Conservation (phyloP, 2,329 filamentous ascomycete genomes). For the Claviceps citrina region DNA sequence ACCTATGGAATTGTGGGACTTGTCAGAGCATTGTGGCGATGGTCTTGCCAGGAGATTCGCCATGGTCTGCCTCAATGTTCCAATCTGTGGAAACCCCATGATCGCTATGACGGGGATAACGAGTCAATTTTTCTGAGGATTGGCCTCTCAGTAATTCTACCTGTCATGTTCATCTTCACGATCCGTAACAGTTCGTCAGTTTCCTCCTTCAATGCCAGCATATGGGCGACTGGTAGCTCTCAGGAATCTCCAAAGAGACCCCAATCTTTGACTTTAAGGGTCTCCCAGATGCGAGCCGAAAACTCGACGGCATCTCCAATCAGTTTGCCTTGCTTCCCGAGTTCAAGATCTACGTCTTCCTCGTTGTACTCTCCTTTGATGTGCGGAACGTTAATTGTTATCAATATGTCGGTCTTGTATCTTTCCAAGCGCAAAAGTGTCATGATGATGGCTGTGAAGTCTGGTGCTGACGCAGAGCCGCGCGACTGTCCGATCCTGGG, state of each 20-base stretch:
- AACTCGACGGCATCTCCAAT: constrained; percentile 56
- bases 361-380: constrained; percentile 58
- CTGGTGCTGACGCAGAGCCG: constrained; percentile 27
- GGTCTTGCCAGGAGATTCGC: too few relatives aligned
- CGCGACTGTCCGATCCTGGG: constrained; percentile 20
- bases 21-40: too few relatives aligned
- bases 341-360: constrained; percentile 52
- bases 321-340: constrained; percentile 49
- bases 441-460: constrained; percentile 63
- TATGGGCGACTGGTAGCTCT: neutral
- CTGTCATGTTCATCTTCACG: too few relatives aligned
- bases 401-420: constrained; percentile 64
- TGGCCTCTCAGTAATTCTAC: too few relatives aligned
- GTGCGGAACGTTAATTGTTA: constrained; percentile 80
- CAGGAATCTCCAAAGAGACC: constrained; percentile 43
- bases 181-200: too few relatives aligned
- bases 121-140: too few relatives aligned
- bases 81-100: too few relatives aligned
- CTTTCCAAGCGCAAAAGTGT: constrained; percentile 62
- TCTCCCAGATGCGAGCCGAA: constrained; percentile 51
- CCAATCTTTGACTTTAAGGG: constrained; percentile 70
- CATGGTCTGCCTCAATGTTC: too few relatives aligned
- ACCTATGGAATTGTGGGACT: too few relatives aligned
- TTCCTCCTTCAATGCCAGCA: neutral
- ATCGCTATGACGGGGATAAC: too few relatives aligned